A percentile compares a stretch with the other conserved stretches of the same genome.
phyloP scores from a whole-genome alignment of 164 flowering plant species.

The Aristolochia californica region DNA sequence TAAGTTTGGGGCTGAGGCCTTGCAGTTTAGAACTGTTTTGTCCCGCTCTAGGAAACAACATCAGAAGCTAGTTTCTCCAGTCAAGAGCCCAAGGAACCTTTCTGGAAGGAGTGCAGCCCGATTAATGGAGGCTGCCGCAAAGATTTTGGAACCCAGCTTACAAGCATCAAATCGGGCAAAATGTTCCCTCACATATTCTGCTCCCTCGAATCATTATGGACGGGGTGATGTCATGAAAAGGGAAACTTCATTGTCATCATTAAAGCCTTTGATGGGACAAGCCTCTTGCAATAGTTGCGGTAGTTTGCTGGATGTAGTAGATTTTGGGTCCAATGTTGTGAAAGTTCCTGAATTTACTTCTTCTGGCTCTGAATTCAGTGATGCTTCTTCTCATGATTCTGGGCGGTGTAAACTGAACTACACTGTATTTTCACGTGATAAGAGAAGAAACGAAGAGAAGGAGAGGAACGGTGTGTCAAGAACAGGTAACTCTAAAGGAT shows the following conservation, averaged over 20 bases:
- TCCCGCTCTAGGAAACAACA: constrained; percentile 55
- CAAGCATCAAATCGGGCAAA: constrained; percentile 51
- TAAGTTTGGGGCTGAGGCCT: constrained; percentile 60
- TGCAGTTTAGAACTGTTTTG: constrained; percentile 53
- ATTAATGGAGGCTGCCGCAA: constrained; percentile 79
- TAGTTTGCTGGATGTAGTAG: constrained; percentile 25
- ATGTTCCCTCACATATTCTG: constrained; percentile 45
- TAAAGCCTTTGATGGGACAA: constrained; percentile 22
- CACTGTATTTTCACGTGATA: constrained; percentile 10
- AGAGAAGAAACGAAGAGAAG: constrained; percentile 15
- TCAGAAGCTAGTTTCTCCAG: constrained; percentile 48
- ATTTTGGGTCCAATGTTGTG: constrained; percentile 10
- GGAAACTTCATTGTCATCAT: constrained; percentile 6
- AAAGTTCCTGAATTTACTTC: constrained; percentile 15
- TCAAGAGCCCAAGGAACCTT: constrained; percentile 54
- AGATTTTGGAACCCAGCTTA: constrained; percentile 76
- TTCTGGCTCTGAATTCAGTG: constrained; percentile 14
- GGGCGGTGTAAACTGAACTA: constrained; percentile 18
- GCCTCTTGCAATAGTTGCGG: constrained; percentile 57
- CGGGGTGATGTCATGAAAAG: constrained; percentile 17
- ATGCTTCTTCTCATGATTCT: constrained; percentile 20
- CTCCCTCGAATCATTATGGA: constrained; percentile 13
- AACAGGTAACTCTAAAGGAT: constrained; percentile 9
- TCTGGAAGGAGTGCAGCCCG: constrained; percentile 42
- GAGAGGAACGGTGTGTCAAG: constrained; percentile 7